phyloP scores from a whole-genome alignment of 148 eudicot species.

The Hydrangea macrophylla region DNA sequence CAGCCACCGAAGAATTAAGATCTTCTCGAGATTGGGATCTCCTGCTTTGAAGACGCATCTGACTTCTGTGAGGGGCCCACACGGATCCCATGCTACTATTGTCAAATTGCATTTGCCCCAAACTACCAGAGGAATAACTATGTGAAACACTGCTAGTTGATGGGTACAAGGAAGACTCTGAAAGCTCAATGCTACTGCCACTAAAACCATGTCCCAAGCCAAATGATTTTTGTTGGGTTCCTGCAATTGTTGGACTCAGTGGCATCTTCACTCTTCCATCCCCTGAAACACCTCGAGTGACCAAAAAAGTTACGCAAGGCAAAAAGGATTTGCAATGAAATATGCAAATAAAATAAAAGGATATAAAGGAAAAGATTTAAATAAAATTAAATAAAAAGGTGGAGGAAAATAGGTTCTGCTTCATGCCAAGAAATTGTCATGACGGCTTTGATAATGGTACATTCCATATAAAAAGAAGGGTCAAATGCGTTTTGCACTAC shows the following conservation, averaged over 20 bases:
- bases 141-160: conserved; percentile 69
- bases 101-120: conserved; percentile 90
- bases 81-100: conserved; percentile 48
- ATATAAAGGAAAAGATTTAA: not conserved
- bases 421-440: not conserved
- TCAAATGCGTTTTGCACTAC: too few relatives aligned
- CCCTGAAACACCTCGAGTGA: conserved; percentile 43
- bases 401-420: not conserved
- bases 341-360: not conserved
- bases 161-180: conserved; percentile 60
- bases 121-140: conserved; percentile 84
- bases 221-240: conserved; percentile 54
- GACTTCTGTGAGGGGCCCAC: conserved; percentile 75
- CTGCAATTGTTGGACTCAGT: conserved; percentile 73
- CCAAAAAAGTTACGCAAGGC: conserved; percentile 8
- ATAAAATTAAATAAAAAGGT: not conserved
- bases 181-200: conserved; percentile 61
- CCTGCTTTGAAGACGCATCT: conserved; percentile 85
- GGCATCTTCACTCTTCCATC: conserved; percentile 85
- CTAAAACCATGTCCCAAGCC: conserved; percentile 43
- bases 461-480: not conserved
- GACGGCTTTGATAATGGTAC: not conserved
- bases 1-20: conserved; percentile 68
- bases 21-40: conserved; percentile 97
- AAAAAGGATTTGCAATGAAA: not conserved